A percentile compares a stretch with the other conserved stretches of the same genome.
These are phyloP conservation scores for Sergeia podlipaevii DNA, from an alignment of 208 protist species.

Conservation along the genomic window DNA sequence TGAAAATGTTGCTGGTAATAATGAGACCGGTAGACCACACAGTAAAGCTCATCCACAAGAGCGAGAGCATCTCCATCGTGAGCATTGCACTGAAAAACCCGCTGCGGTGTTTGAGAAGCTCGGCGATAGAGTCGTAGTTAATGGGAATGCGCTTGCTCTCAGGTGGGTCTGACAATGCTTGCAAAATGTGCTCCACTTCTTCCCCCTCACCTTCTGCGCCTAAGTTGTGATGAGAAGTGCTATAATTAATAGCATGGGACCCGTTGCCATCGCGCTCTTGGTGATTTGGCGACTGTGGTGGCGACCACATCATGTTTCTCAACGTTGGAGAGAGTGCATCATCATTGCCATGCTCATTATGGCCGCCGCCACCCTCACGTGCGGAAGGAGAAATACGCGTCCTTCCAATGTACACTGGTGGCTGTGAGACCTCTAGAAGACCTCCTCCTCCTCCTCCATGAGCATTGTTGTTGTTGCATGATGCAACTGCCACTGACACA, in stretches of 20 bases:
- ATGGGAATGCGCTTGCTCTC: background rate
- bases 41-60: slow-evolving; percentile 15
- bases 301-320: too few species aligned
- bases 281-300: too few species aligned
- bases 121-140: slow-evolving; percentile 3
- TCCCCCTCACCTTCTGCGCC: background rate
- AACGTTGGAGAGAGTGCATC: too few species aligned
- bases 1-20: slow-evolving; percentile 14
- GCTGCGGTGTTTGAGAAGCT: slow-evolving; percentile 1
- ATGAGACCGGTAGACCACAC: slow-evolving; percentile 14
- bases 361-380: too few species aligned
- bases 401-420: too few species aligned
- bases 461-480: too few species aligned
- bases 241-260: too few species aligned
- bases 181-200: background rate
- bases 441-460: too few species aligned
- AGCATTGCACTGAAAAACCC: background rate
- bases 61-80: slow-evolving; percentile 9
- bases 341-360: too few species aligned
- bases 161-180: background rate
- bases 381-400: too few species aligned
- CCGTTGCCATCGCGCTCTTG: too few species aligned
- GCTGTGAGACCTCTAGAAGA: too few species aligned
- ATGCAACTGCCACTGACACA: slow-evolving; percentile 2
- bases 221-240: background rate